Percentiles rank a stretch among this genome's conserved stretches.
phyloP scores from a whole-genome alignment of 306 rosid genomes.

The Cicer arietinum region DNA sequence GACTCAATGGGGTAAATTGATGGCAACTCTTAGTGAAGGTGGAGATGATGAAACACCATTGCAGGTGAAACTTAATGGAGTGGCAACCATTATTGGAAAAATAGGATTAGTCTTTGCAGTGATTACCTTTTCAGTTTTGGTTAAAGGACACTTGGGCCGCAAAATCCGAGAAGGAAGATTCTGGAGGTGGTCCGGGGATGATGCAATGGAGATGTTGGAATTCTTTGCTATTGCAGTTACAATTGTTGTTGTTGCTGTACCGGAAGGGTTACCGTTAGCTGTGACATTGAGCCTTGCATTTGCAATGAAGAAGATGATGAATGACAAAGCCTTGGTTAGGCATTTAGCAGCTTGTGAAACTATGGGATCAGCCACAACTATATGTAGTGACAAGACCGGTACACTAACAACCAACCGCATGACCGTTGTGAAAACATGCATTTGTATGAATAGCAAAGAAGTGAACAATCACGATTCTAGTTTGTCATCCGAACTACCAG shows the following conservation, averaged over 20 bases:
- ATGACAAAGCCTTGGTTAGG: constrained; percentile 91
- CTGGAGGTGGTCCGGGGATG: constrained; percentile 75
- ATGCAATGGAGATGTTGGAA: constrained; percentile 76
- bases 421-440: constrained; percentile 91
- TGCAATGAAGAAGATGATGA: constrained; percentile 99
- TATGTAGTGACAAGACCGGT: constrained; percentile 96
- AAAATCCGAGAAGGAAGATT: constrained; percentile 70
- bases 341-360: constrained; percentile 97
- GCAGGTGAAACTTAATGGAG: constrained; percentile 95
- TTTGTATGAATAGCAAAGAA: constrained; percentile 73
- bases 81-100: constrained; percentile 93
- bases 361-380: constrained; percentile 95
- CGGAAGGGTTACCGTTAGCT: constrained; percentile 92
- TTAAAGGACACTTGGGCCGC: constrained; percentile 69
- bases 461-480: constrained; percentile 47
- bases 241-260: constrained; percentile 95
- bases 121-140: constrained; percentile 77
- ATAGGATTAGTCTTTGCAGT: constrained; percentile 83
- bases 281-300: constrained; percentile 96
- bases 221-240: constrained; percentile 93
- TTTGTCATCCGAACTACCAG: constrained; percentile 65
- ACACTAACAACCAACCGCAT: constrained; percentile 91
- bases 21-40: constrained; percentile 94
- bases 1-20: constrained; percentile 97
- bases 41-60: constrained; percentile 97